Conservation (phyloP, 495 filamentous ascomycete genomes). For the Penicillium silybi region DNA sequence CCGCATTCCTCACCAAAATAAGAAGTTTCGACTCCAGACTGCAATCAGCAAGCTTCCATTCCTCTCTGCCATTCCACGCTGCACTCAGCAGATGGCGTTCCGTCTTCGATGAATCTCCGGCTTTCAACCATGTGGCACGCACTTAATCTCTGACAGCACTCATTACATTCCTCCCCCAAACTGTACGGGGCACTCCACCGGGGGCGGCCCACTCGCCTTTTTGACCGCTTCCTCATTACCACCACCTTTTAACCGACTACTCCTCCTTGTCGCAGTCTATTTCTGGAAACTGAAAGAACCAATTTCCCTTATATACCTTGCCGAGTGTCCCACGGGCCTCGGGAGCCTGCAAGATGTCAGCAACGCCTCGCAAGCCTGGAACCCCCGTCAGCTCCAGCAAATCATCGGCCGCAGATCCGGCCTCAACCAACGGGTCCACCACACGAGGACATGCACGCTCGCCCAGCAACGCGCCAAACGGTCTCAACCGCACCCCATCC, state of each 20-base stretch:
- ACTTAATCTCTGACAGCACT: slow-evolving; percentile 26
- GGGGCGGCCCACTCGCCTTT: slow-evolving; percentile 20
- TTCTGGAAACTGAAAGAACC: neutral
- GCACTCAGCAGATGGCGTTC: slow-evolving; percentile 4
- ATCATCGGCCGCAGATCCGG: slow-evolving; percentile 34
- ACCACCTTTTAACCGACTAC: slow-evolving; percentile 1
- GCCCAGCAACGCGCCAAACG: slow-evolving; percentile 37
- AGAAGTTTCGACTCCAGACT: slow-evolving; percentile 6
- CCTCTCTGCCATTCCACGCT: slow-evolving; percentile 20
- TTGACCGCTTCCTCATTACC: slow-evolving; percentile 29
- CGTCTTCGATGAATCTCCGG: slow-evolving; percentile 21
- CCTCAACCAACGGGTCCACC: slow-evolving; percentile 34
- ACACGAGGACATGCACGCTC: slow-evolving; percentile 42
- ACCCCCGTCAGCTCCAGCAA: slow-evolving; percentile 38
- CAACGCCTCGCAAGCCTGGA: slow-evolving; percentile 43
- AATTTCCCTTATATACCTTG: slow-evolving; percentile 18
- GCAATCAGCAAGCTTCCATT: slow-evolving; percentile 16
- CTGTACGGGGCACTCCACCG: slow-evolving; percentile 14
- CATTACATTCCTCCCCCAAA: slow-evolving; percentile 12
- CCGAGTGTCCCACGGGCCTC: slow-evolving; percentile 14
- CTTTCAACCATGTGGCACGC: slow-evolving; percentile 26
- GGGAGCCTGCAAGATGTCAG: slow-evolving; percentile 37
- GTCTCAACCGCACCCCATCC: slow-evolving; percentile 40
- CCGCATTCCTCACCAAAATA: slow-evolving; percentile 25
- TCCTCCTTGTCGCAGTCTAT: neutral